Evolutionary conservation across 163 green algal genomes (phyloP).

Genomic region (Volvox carteri): DNA sequence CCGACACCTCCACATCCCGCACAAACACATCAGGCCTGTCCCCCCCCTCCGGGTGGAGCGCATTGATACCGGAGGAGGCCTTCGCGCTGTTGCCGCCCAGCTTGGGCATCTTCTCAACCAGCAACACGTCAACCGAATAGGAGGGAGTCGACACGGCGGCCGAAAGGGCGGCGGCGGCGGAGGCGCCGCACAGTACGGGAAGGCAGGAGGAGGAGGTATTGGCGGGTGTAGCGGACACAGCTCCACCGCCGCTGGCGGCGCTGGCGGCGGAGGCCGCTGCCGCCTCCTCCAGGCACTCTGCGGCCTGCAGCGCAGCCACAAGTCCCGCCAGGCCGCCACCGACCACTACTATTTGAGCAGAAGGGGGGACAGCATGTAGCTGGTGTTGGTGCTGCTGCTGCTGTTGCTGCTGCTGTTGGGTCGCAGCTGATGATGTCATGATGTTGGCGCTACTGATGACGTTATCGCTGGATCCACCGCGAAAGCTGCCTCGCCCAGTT

Average conservation of each 20-base stretch:
- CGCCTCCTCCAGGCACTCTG: constrained; percentile 31
- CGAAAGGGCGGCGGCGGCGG: not conserved
- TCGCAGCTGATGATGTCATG: not conserved
- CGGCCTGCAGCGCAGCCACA: constrained; percentile 66
- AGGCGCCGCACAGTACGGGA: not conserved
- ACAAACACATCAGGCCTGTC: constrained; percentile 68
- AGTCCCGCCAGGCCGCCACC: constrained; percentile 77
- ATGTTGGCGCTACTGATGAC: not conserved
- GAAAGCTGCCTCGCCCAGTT: not conserved
- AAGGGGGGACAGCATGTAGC: not conserved
- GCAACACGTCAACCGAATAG: constrained; percentile 61
- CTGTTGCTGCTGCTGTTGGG: not conserved
- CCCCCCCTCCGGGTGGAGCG: constrained; percentile 56
- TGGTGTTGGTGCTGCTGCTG: constrained; percentile 11
- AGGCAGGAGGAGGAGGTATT: not conserved
- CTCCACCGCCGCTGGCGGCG: no score
- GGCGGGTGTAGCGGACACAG: no score
- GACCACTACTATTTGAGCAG: constrained; percentile 68
- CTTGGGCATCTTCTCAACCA: constrained; percentile 80
- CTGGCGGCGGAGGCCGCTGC: not conserved
- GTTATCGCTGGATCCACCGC: not conserved
- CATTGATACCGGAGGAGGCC: constrained; percentile 84
- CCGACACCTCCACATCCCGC: constrained; percentile 68
- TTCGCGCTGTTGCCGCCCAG: constrained; percentile 82
- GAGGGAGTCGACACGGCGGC: no score